These are phyloP conservation scores for Pterocarpus santalinus DNA, from an alignment of 306 rosid genomes.

Conservation along the genomic window DNA sequence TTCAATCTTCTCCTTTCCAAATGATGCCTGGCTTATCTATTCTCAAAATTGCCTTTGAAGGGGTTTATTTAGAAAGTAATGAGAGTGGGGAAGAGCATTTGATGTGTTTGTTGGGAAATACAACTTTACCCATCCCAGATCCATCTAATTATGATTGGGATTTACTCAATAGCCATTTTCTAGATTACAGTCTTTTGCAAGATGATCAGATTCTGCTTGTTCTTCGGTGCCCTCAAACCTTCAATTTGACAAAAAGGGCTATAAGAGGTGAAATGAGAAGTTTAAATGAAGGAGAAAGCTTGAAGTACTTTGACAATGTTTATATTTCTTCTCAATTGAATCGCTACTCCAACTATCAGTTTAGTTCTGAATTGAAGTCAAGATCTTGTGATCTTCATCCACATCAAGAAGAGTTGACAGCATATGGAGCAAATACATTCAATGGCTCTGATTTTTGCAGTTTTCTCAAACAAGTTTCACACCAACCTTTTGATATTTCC, in stretches of 20 bases:
- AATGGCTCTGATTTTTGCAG: conserved; percentile 37
- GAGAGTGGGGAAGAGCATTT: conserved; percentile 5
- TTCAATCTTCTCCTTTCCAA: conserved; percentile 17
- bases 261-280: conserved; percentile 41
- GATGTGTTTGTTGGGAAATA: conserved; percentile 34
- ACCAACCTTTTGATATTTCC: not conserved
- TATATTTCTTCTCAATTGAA: conserved; percentile 36
- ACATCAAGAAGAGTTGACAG: not conserved
- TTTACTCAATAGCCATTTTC: not conserved
- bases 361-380: conserved; percentile 37
- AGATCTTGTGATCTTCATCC: conserved; percentile 13
- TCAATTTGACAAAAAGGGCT: conserved; percentile 39
- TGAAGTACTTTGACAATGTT: conserved; percentile 27
- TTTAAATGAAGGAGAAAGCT: conserved; percentile 13
- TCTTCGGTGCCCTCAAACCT: conserved; percentile 31
- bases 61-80: conserved; percentile 37
- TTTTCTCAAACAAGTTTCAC: not conserved
- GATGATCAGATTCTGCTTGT: conserved; percentile 41
- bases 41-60: conserved; percentile 35
- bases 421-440: not conserved
- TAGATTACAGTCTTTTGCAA: conserved; percentile 27
- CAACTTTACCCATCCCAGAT: conserved; percentile 19
- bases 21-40: conserved; percentile 34
- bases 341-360: conserved; percentile 14
- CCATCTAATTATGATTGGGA: not conserved